Base-by-base conservation (phyloP, 1,284 basidiomycete species). In the Moniliophthora roreri region DNA sequence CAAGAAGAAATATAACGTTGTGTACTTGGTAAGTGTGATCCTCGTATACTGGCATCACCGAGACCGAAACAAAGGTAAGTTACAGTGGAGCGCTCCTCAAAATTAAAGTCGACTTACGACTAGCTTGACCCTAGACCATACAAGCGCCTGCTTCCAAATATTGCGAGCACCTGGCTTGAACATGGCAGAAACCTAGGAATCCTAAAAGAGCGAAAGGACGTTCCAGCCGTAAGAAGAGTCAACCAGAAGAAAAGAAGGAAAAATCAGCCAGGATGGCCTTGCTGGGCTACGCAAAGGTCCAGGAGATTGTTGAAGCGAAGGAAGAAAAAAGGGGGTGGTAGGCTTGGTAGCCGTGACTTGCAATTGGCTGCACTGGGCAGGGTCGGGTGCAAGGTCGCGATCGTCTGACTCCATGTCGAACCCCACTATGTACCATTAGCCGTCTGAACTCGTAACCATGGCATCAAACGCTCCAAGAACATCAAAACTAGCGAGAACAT, bases 21-120 rank as follows among this genome's bases (percentile, higher is more conserved):
- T 79, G 57, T 69, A 72, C 16, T 69, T 72, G 20, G 72, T 75
- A 26, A 76, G 60, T 5, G 73, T 78, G 45, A 77, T 68, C 54
- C 73, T 67, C 23, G 68, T 62, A 57, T 69, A 74, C 78, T 80
- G 51, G 8, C 11, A 26, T 15, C 13, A 26, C 1, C 16, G 13
- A 46, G n/a, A 26, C 24, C 11, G 15, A 40, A 40, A 16, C 16
- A 18, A 16, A 32, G 21, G 24, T n/a, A 32, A 13, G 28, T n/a
- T 28, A 28, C 24, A n/a, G 24, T 46, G 44, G 28, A 10, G 16
- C 23, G 10, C 18, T 32, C n/a, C 10, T 5, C 5, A 15, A 32
- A 6, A 32, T 6, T 6, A 32, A 32, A 32, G 28, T 32, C 11
- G 26, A 32, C 44, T 10, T 32, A 46, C 44, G 11, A 46, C 28